Percentiles rank a stretch among this genome's conserved stretches.
These are phyloP conservation scores for Quercus tomentella DNA, from an alignment of 331 rosid species.

Conservation along the genomic window DNA sequence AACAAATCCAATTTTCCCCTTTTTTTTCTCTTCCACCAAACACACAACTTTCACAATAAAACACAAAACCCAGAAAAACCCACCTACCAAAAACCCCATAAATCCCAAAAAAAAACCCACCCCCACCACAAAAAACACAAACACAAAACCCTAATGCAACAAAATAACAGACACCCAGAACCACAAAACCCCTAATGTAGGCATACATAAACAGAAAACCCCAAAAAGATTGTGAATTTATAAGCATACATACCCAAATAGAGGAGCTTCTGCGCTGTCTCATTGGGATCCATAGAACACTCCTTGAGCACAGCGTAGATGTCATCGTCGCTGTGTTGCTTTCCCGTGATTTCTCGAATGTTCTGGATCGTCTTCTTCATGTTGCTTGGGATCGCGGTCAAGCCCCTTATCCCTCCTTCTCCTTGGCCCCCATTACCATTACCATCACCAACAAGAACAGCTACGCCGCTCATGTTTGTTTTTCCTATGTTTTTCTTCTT, in stretches of 20 bases:
- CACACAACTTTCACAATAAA: conserved; percentile 1
- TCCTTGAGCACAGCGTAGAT: conserved; percentile 71
- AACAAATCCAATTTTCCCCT: background rate
- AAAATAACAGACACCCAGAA: background rate
- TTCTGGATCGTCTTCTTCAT: conserved; percentile 45
- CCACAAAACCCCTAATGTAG: conserved; percentile 15
- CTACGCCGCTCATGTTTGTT: conserved; percentile 24
- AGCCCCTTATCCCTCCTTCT: conserved; percentile 60
- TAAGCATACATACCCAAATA: conserved; percentile 43
- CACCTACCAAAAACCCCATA: background rate
- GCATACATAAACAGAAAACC: background rate
- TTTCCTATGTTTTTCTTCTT: background rate
- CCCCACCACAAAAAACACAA: background rate
- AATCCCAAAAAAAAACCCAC: background rate
- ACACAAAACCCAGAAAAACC: conserved; percentile 16
- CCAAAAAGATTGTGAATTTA: background rate
- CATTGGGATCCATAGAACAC: conserved; percentile 89
- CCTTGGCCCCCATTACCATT: conserved; percentile 16
- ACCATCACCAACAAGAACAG: background rate
- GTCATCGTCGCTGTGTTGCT: conserved; percentile 87
- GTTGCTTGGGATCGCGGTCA: conserved; percentile 76
- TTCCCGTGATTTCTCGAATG: conserved; percentile 83
- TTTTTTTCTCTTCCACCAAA: background rate
- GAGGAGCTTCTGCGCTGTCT: conserved; percentile 77
- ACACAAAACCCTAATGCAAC: background rate